Evolutionary conservation across 352 stramenopile genomes (phyloP).

Genomic region (Globisporangium spiculum): DNA sequence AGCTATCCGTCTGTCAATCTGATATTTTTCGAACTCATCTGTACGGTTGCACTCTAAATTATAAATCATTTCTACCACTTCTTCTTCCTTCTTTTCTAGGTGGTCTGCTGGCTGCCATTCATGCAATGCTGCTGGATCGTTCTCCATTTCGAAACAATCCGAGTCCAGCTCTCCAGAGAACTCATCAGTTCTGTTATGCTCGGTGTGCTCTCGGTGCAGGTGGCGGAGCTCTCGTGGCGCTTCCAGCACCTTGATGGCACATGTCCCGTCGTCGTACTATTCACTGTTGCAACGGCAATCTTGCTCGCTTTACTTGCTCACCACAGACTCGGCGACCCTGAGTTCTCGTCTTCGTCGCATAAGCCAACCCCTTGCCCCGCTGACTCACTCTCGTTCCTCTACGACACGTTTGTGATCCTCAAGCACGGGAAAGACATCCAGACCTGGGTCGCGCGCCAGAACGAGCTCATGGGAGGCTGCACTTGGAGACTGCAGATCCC

Average conservation of each 20-base stretch:
- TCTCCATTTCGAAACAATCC: neutral
- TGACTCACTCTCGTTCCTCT: slow-evolving; percentile 7
- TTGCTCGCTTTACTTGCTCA: neutral
- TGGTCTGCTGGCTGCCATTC: neutral
- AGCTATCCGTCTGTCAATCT: neutral
- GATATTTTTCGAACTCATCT: neutral
- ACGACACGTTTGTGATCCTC: slow-evolving; percentile 22
- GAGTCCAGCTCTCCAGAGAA: neutral
- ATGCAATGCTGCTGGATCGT: neutral
- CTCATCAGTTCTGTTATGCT: neutral
- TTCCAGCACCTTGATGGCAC: neutral
- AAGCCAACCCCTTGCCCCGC: neutral
- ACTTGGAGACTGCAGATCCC: slow-evolving; percentile 31
- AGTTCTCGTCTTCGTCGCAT: neutral
- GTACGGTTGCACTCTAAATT: no score
- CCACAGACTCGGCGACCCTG: neutral
- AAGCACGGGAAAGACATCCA: slow-evolving; percentile 24
- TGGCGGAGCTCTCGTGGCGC: neutral
- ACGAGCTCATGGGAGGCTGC: slow-evolving; percentile 21
- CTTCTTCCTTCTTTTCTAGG: neutral
- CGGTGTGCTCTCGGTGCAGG: neutral
- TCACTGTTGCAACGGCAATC: neutral
- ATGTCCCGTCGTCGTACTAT: no score
- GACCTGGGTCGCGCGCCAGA: slow-evolving; percentile 28
- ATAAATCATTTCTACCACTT: neutral